Evolutionary conservation across 805 yeast species (phyloP).

Genomic region (Saccharomycopsis capsularis): DNA sequence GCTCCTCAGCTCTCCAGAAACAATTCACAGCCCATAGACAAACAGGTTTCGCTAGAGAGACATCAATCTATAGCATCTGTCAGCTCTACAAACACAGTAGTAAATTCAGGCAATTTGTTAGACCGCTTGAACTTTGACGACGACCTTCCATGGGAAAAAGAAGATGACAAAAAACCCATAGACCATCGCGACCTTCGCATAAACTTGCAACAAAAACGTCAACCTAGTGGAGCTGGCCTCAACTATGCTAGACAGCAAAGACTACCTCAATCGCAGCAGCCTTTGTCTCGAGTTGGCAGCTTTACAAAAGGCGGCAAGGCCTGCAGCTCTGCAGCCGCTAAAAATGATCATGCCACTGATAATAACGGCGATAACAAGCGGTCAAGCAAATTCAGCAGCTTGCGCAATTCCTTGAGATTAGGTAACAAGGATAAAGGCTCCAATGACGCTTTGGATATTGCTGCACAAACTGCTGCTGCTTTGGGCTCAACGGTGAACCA

Average conservation of each 20-base stretch:
- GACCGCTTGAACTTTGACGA: slow-evolving; percentile 18
- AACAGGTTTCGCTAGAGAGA: neutral
- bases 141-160: slow-evolving; percentile 15
- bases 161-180: no score
- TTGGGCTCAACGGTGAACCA: slow-evolving; percentile 12
- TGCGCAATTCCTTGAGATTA: neutral
- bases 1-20: no score
- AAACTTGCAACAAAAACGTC: no score
- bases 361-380: neutral
- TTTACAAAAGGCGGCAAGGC: no score
- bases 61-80: slow-evolving; percentile 15
- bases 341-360: no score
- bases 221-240: neutral
- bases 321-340: no score
- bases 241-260: neutral
- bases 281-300: neutral
- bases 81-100: slow-evolving; percentile 12
- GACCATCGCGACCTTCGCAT: no score
- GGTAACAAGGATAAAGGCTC: no score
- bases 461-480: slow-evolving; percentile 14
- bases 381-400: neutral
- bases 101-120: slow-evolving; percentile 2
- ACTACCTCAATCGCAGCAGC: neutral
- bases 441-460: neutral
- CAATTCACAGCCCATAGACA: no score